phyloP scores from a whole-genome alignment of 2,329 filamentous ascomycete species.

The Penicillium sp. region DNA sequence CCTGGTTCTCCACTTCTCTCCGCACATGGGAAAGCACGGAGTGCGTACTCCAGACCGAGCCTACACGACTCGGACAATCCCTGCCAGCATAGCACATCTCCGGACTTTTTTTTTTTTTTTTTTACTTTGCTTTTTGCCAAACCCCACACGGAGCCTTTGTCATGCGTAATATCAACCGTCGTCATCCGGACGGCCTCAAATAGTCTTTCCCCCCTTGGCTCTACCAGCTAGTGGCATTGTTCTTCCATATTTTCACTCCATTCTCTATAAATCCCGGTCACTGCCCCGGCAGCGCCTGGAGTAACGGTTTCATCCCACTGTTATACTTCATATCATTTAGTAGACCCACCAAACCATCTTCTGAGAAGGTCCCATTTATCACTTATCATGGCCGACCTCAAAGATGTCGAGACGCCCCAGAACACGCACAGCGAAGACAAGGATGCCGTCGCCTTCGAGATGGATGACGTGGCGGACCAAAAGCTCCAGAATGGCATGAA shows the following conservation, averaged over 20 bases:
- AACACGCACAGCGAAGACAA: constrained; percentile 24
- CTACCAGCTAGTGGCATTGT: not conserved
- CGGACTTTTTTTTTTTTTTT: not conserved
- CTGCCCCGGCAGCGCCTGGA: not conserved
- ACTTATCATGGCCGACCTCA: constrained; percentile 17
- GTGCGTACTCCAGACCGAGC: not conserved
- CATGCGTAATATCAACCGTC: not conserved
- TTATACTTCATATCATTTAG: not conserved
- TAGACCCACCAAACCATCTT: not conserved
- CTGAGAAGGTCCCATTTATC: constrained; percentile 1
- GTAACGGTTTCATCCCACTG: not conserved
- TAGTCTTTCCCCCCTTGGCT: constrained; percentile 8
- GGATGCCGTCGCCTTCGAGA: constrained; percentile 22
- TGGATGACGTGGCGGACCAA: constrained; percentile 27
- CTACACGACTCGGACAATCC: not conserved
- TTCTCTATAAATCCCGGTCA: not conserved
- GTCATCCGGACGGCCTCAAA: constrained; percentile 15
- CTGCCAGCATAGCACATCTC: not conserved
- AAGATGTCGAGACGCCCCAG: constrained; percentile 27
- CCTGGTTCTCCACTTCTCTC: not conserved
- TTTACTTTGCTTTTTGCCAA: constrained; percentile 2
- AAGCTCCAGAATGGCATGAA: constrained; percentile 21
- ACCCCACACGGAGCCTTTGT: not conserved
- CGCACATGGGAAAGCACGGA: not conserved
- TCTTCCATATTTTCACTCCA: not conserved